Base-by-base conservation (phyloP, 352 stramenopile genomes). In the Blastocystis sp. region DNA sequence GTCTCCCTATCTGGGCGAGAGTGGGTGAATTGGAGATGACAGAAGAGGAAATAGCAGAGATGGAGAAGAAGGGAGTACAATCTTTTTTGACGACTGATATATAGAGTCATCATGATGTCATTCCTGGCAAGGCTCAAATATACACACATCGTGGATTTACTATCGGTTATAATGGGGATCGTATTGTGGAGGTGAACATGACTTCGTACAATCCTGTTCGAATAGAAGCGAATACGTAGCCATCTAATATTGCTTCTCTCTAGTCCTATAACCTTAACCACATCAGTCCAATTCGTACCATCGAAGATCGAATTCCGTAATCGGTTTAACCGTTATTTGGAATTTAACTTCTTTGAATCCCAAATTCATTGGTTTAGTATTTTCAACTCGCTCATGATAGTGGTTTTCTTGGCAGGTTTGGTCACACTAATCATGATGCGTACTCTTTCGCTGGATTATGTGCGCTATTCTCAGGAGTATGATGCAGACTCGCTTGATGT, bases 341-440 rank as follows among this genome's bases (percentile, higher is more conserved):
- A 99, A 92, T 96, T 98, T 91, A 94, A 97, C 90, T 99, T 99
- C 90, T 99, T 99, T 91, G 97, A 99, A 93, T 97, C 99, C 92
- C 95, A 98, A 87, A 98, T 99, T 91, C 95, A 98, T 90, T 98
- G 95, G 95, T 98, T 98, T 90, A 97, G 94, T 73, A 98, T 98
- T 79, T 98, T 98, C 91, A 98, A 98, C 91, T 96, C 94, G 90
- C 98, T 98, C 91, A 98, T 98, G 95, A 98, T 98, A 94, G 95
- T 98, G 39, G 96, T 98, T 63, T 98, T 98, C 90, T 90, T 98
- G 1, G 96, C 94, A 63, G 96, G 96, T 18, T 92, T 98, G 6
- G 96, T 98, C 16, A 93, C 94, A 34, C 91, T 98, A 11, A 98
- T 98, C 90, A 91, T 98, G 26, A 90, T 98, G 66, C 93, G 95